Conservation (phyloP, 495 filamentous ascomycete genomes). For the Aspergillus haitiensis region DNA sequence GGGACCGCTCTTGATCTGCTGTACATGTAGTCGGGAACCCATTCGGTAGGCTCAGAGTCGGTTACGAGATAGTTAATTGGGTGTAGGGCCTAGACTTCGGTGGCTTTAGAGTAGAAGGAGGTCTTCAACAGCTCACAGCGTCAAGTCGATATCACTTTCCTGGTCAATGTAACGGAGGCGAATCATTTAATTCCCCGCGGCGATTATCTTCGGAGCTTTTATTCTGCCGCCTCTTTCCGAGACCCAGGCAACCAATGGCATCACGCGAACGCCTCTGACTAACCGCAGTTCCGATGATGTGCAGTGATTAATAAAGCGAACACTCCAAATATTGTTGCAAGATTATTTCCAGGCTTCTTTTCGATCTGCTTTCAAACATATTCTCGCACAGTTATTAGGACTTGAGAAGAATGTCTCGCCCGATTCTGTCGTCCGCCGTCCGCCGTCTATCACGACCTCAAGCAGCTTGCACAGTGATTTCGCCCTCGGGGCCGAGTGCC, state of each 20-base stretch:
- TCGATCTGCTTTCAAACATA: neutral
- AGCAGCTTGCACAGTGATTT: constrained; percentile 22
- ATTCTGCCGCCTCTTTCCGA: constrained; percentile 37
- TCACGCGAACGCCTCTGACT: constrained; percentile 35
- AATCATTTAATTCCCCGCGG: constrained; percentile 18
- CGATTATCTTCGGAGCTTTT: constrained; percentile 12
- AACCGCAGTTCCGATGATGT: constrained; percentile 21
- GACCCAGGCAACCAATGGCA: constrained; percentile 34
- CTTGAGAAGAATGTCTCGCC: constrained; percentile 31
- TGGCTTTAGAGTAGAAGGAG: too few relatives aligned
- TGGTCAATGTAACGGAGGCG: neutral
- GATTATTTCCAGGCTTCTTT: constrained; percentile 3
- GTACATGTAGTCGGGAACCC: constrained; percentile 36
- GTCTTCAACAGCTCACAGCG: neutral
- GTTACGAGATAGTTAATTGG: neutral
- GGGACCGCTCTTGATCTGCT: constrained; percentile 31
- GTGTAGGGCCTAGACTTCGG: neutral
- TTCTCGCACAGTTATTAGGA: neutral
- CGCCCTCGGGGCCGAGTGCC: constrained; percentile 29
- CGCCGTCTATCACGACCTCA: constrained; percentile 29
- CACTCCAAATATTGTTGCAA: constrained; percentile 13
- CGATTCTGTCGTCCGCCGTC: constrained; percentile 26
- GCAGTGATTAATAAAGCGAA: constrained; percentile 25
- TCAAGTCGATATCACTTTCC: neutral
- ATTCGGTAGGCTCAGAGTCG: constrained; percentile 5